Base-by-base conservation (phyloP, 1,284 basidiomycete species). In the Malassezia obtusa region DNA sequence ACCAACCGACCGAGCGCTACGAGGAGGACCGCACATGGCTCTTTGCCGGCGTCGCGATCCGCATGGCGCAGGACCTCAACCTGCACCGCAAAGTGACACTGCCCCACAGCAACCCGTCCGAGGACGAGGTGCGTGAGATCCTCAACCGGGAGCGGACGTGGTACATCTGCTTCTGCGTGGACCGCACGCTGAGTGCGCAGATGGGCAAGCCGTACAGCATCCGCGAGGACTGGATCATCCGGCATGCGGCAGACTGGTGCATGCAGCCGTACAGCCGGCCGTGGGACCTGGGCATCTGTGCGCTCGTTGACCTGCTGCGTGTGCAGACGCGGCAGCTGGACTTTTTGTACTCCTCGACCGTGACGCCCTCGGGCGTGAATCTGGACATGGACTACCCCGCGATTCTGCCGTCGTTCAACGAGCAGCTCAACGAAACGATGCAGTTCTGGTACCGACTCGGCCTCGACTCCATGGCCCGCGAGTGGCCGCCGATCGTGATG, bases 11-110 rank as follows among this genome's bases (percentile, higher is more conserved):
- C 12, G 62, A 75, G 59, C 74, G 77, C 15, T 96, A 89, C 69
- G 94, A 98, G 73, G 89, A 95, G 68, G 92, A 98, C 76, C 84
- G 87, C 66, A 96, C 91, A 0, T 98, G 92, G 90, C 61, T 71
- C 35, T 74, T 74, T 60, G 63, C 66, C 52, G 76, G 76, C 25
- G 74, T 79, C 52, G 78, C 77, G 0, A 76, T 78, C 39, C 84
- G 90, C 54, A 91, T 95, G 86, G 92, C 87, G 4, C 92, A 87
- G 15, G 92, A 98, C 75, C 78, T 98, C 45, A 96, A 96, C 73
- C 76, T 98, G 46, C 90, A 95, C 73, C 83, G 92, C 55, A 91
- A 94, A 73, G 86, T 85, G 5, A 77, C 78, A 21, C 82, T 82
- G 64, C 65, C 67, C 2, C 73, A 76, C 35, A 68, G 69, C 24